Evolutionary conservation across 2,329 filamentous ascomycete species (phyloP).

Genomic region (Coniochaeta prunicola): DNA sequence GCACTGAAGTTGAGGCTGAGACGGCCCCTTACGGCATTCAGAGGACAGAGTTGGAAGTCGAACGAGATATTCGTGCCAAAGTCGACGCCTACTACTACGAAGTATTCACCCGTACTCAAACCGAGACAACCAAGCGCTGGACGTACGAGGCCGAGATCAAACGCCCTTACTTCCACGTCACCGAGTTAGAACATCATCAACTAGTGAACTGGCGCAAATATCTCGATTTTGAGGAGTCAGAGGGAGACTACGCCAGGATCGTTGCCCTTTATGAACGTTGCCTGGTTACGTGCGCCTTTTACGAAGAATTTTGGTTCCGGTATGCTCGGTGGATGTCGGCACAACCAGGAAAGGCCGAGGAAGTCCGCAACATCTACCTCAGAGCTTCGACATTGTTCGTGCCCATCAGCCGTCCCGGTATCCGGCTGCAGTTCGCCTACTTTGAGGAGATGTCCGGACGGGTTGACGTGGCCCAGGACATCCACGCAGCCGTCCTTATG

Average conservation of each 20-base stretch:
- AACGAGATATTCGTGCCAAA: slow-evolving; percentile 72
- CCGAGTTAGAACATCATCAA: slow-evolving; percentile 79
- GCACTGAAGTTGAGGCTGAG: slow-evolving; percentile 65
- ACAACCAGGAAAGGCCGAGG: slow-evolving; percentile 75
- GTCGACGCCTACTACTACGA: slow-evolving; percentile 78
- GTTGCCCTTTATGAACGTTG: slow-evolving; percentile 91
- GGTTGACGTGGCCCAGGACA: slow-evolving; percentile 70
- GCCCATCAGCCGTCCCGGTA: slow-evolving; percentile 74
- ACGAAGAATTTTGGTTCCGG: slow-evolving; percentile 98
- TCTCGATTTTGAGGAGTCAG: slow-evolving; percentile 86
- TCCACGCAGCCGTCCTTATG: slow-evolving; percentile 74
- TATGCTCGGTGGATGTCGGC: slow-evolving; percentile 90
- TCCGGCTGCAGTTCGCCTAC: slow-evolving; percentile 85
- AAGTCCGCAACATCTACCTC: slow-evolving; percentile 86
- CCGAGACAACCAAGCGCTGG: slow-evolving; percentile 88
- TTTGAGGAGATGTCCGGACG: slow-evolving; percentile 85
- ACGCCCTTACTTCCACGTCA: slow-evolving; percentile 93
- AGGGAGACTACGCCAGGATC: slow-evolving; percentile 68
- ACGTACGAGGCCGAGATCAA: slow-evolving; percentile 93
- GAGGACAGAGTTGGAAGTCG: slow-evolving; percentile 66
- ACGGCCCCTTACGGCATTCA: slow-evolving; percentile 40
- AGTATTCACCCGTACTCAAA: slow-evolving; percentile 72
- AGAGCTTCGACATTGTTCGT: slow-evolving; percentile 80
- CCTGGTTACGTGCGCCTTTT: slow-evolving; percentile 84
- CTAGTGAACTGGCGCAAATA: slow-evolving; percentile 92